phyloP scores from a whole-genome alignment of 1,139 yeast species.

The Diutina scorzettiae region DNA sequence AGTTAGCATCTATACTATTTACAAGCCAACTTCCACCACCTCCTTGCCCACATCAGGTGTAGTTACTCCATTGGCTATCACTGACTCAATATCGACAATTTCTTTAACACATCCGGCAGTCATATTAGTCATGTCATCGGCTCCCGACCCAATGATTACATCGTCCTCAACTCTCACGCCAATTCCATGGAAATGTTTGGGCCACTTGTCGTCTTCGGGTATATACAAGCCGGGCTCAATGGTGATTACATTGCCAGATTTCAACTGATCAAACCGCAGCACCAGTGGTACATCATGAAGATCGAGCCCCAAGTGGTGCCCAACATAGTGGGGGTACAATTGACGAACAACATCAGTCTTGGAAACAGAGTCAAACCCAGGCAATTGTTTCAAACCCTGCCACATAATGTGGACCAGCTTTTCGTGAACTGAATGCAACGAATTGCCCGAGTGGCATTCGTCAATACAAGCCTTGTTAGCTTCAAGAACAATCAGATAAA shows the following conservation, averaged over 20 bases:
- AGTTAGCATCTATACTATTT: neutral
- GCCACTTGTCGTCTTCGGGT: slow-evolving; percentile 59
- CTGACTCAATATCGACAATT: neutral
- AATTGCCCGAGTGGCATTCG: slow-evolving; percentile 44
- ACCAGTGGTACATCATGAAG: slow-evolving; percentile 72
- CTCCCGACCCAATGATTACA: slow-evolving; percentile 50
- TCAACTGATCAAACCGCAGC: slow-evolving; percentile 38
- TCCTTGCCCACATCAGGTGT: slow-evolving; percentile 1
- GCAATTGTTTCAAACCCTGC: slow-evolving; percentile 52
- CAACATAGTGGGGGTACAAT: slow-evolving; percentile 88
- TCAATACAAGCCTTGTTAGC: slow-evolving; percentile 75
- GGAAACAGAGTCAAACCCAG: slow-evolving; percentile 47
- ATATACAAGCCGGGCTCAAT: slow-evolving; percentile 92
- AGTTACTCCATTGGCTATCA: neutral
- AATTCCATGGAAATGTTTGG: slow-evolving; percentile 71
- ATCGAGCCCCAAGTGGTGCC: slow-evolving; percentile 90
- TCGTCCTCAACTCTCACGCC: slow-evolving; percentile 96
- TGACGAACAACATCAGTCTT: slow-evolving; percentile 39
- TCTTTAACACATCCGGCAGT: slow-evolving; percentile 3
- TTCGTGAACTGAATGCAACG: slow-evolving; percentile 70
- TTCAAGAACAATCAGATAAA: slow-evolving; percentile 78
- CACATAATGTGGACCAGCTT: slow-evolving; percentile 48
- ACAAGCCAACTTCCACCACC: neutral
- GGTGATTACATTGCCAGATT: slow-evolving; percentile 67
- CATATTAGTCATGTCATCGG: neutral